Evolutionary conservation across 1,139 yeast genomes (phyloP).

Genomic region (Diutina scorzettiae): DNA sequence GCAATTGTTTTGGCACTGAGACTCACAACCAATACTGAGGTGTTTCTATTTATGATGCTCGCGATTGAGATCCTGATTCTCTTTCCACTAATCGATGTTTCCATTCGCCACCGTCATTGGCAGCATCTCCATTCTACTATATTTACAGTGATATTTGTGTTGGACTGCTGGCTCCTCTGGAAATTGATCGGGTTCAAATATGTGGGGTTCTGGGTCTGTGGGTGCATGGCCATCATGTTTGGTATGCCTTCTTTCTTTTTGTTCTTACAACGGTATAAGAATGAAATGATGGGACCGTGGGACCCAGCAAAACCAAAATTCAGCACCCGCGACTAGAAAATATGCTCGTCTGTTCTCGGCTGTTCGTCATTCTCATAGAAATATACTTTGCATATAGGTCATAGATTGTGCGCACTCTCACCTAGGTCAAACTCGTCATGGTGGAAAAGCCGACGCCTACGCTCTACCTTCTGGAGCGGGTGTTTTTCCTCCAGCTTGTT

Average conservation of each 20-base stretch:
- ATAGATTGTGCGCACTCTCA: too few species aligned
- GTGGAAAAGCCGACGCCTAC: conserved; percentile 4
- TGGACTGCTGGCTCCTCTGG: conserved; percentile 1
- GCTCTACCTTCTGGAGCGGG: conserved; percentile 6
- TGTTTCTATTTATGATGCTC: conserved; percentile 69
- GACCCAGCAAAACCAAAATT: conserved; percentile 64
- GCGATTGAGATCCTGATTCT: conserved; percentile 63
- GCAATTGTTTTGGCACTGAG: conserved; percentile 88
- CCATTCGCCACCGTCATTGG: conserved; percentile 24
- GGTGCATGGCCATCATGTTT: conserved; percentile 16
- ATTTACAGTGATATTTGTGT: conserved; percentile 13
- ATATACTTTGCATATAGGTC: too few species aligned
- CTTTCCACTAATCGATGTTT: conserved; percentile 57
- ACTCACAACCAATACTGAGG: conserved; percentile 57
- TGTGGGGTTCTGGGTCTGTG: conserved; percentile 32
- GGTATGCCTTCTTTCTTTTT: conserved; percentile 51
- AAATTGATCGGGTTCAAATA: conserved; percentile 27
- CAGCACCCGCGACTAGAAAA: not conserved
- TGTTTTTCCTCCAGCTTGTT: conserved; percentile 17
- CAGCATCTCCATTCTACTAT: conserved; percentile 18
- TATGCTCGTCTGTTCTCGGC: too few species aligned
- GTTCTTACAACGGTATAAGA: conserved; percentile 66
- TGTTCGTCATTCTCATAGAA: too few species aligned
- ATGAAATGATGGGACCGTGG: conserved; percentile 91
- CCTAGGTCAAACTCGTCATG: not conserved